These are phyloP conservation scores for Chalciporus piperatus DNA, from an alignment of 768 basidiomycete genomes.

Conservation along the genomic window DNA sequence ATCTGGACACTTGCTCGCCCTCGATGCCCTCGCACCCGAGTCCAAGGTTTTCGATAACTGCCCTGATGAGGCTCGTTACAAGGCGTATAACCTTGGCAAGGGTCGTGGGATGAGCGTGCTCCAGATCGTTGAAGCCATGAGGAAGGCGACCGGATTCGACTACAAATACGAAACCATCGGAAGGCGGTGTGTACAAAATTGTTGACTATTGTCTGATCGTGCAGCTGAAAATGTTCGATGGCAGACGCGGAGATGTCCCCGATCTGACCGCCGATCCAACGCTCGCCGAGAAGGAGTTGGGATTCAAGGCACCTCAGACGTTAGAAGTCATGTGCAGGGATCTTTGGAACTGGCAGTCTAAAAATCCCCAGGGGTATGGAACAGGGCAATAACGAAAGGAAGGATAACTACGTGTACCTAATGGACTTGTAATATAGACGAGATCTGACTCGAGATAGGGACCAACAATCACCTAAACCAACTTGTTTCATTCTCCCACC, in stretches of 20 bases:
- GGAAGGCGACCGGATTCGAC: constrained; percentile 81
- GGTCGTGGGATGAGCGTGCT: constrained; percentile 91
- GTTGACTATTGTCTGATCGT: not conserved
- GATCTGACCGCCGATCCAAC: constrained; percentile 93
- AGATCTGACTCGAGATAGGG: not conserved
- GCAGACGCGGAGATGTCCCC: constrained; percentile 92
- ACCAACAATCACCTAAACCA: not conserved
- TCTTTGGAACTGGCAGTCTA: constrained; percentile 99
- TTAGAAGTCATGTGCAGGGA: constrained; percentile 94
- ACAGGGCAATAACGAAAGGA: constrained; percentile 24
- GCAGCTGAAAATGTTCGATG: constrained; percentile 7
- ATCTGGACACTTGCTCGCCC: constrained; percentile 87
- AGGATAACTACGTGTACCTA: constrained; percentile 19
- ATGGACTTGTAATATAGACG: constrained; percentile 14
- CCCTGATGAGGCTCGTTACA: constrained; percentile 60
- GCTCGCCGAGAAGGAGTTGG: constrained; percentile 89
- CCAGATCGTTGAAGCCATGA: constrained; percentile 94
- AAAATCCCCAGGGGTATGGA: constrained; percentile 75
- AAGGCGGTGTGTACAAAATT: constrained; percentile 61
- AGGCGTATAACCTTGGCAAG: constrained; percentile 96
- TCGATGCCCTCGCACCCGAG: constrained; percentile 71
- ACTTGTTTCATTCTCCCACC: not conserved
- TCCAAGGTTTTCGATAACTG: constrained; percentile 56
- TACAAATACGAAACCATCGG: constrained; percentile 90
- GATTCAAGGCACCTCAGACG: constrained; percentile 78